These are phyloP conservation scores for Podospora fimiseda DNA, from an alignment of 495 filamentous ascomycete genomes.

Conservation along the genomic window DNA sequence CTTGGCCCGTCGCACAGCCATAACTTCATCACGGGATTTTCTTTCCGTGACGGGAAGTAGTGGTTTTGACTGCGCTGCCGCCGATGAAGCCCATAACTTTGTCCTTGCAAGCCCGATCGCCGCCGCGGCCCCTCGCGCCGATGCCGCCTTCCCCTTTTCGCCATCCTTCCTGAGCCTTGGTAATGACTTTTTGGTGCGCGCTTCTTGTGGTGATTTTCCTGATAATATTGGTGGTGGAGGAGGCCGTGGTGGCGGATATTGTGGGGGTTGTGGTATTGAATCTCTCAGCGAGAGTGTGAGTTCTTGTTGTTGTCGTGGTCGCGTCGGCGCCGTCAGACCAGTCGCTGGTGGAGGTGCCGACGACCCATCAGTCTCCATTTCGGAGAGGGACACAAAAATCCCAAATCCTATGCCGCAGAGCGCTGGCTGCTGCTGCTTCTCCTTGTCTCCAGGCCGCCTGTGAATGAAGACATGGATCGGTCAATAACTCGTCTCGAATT, in stretches of 20 bases:
- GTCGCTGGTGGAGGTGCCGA: slow-evolving; percentile 17
- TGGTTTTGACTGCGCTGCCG: slow-evolving; percentile 26
- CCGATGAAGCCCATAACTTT: slow-evolving; percentile 25
- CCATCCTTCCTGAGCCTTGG: slow-evolving; percentile 18
- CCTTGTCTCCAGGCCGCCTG: slow-evolving; percentile 15
- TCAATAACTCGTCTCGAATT: slow-evolving; percentile 1
- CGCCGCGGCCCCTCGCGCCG: slow-evolving; percentile 3
- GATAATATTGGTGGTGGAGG: slow-evolving; percentile 4
- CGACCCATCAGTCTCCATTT: slow-evolving; percentile 22
- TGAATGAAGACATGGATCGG: slow-evolving; percentile 23
- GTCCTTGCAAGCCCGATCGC: slow-evolving; percentile 18
- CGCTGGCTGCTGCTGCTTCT: slow-evolving; percentile 21
- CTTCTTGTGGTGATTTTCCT: slow-evolving; percentile 11
- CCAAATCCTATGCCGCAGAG: slow-evolving; percentile 14
- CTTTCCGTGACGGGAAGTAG: slow-evolving; percentile 40
- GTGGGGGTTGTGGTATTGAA: not conserved
- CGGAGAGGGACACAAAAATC: slow-evolving; percentile 11
- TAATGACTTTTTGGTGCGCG: slow-evolving; percentile 9
- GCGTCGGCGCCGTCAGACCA: slow-evolving; percentile 14
- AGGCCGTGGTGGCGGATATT: slow-evolving; percentile 5
- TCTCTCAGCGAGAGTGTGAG: slow-evolving; percentile 12
- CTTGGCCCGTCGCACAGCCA: slow-evolving; percentile 19
- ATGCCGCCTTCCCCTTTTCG: slow-evolving; percentile 10
- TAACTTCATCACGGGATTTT: slow-evolving; percentile 33
- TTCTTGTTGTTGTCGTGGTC: slow-evolving; percentile 17